Evolutionary conservation across 2,329 filamentous ascomycete genomes (phyloP), one percentile per base, ranked within the genome.

Genomic region (Calonectria pseudoturangicola): DNA sequence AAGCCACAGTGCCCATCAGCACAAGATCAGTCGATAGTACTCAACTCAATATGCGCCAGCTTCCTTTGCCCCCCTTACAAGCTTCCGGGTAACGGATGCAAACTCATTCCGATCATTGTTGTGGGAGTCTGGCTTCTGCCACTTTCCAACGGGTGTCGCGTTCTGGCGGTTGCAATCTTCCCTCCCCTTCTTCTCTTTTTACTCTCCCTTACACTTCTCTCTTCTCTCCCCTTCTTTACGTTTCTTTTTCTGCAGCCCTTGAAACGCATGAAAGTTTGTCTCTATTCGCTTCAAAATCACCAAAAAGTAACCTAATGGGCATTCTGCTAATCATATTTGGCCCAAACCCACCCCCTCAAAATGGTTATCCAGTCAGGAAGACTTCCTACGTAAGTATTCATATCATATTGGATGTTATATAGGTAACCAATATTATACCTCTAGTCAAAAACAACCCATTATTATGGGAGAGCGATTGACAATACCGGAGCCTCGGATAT

Each of bases 41-140:
- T 41, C 58, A 63, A 63, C 58, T 63, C 58, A 47, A 63, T 63
- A 8, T 47, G 27, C 58, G 58, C 58, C 58, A 47, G 27, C 18
- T 8, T 18, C 25, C 2, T 28, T 41, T 28, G 30, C 15, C 18
- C 27, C 39, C 41, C 39, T n/a, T 33, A 16, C 16, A 43, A 33
- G 18, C 58, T 60, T 28, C 8, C 41, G 25, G 58, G 41, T 6
- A 25, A 63, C 41, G 58, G 58, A 63, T 45, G 41, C 41, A 47
- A 33, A 33, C 8, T 16, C 25, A 63, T 63, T 63, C 58, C 58
- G 39, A 43, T n/a, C 16, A 47, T 63, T 12, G 58, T 47, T n/a
- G 56, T 45, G 58, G 58, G 39, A 47, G 58, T 47, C 41, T 43
- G 39, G 21, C 58, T 45, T 63, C 39, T 47, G 58, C 39, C 58